Evolutionary conservation across 768 basidiomycete genomes (phyloP), one percentile per base, ranked within the genome.

Genomic region (Russula olivacea): DNA sequence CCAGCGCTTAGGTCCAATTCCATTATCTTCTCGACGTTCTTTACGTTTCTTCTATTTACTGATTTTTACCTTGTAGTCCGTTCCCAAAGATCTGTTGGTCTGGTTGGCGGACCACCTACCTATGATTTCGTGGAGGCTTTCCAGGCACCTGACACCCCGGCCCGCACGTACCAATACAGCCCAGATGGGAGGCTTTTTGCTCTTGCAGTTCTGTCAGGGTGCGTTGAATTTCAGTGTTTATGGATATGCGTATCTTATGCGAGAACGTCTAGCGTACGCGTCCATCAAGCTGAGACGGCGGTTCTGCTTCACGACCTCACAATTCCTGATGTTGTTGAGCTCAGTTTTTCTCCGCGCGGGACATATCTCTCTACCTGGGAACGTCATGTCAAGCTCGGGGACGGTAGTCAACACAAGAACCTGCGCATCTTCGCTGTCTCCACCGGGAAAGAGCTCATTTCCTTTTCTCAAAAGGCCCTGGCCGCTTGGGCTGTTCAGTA

Each of bases 351-450:
- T 7, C 95, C 97, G 11, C 83, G 89, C 64, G 95, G 93, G 43
- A 93, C 90, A 0, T 98, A 92, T 74, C 71, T 99, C 48, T 95
- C 93, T 58, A 95, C 92, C 52, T 98, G 95, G 92, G 95, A 98
- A 76, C 84, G 97, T 62, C 91, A 89, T 68, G 84, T 85, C 69
- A 97, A 97, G 76, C 82, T 90, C 55, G 95, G 93, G 72, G 94
- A 94, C 67, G 92, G 90, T 59, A 73, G 83, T 2, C 92, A 93
- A 75, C 91, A 96, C 81, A 95, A 91, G 79, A 99, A 99, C 73
- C 84, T 95, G 63, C 86, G 91, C 63, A 80, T 98, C 67, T 99
- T 94, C 80, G 88, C 88, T 67, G 86, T 82, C 15, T 87, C 85
- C 11, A 88, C 91, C 0, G 93, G 92, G 50, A 84, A 91, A 70